Evolutionary conservation across 2,329 filamentous ascomycete species (phyloP).

Genomic region (Cercospora sp.): DNA sequence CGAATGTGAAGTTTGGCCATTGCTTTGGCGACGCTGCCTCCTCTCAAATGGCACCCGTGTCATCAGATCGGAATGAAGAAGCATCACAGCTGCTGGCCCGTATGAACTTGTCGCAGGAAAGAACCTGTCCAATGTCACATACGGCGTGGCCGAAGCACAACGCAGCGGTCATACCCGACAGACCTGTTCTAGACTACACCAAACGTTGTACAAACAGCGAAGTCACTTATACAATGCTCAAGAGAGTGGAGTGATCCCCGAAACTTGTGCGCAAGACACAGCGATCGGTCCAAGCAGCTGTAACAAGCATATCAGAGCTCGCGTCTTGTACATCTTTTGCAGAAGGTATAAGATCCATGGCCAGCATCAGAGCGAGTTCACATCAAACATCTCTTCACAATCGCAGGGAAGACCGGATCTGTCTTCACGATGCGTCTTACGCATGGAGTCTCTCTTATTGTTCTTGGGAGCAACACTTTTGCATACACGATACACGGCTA

Average conservation of each 20-base stretch:
- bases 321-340: neutral
- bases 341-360: neutral
- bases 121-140: neutral
- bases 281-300: neutral
- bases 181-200: neutral
- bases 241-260: neutral
- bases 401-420: neutral
- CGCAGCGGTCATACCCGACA: neutral
- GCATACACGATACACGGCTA: neutral
- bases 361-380: neutral
- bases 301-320: neutral
- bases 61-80: neutral
- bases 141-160: neutral
- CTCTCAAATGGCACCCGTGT: neutral
- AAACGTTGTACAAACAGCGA: neutral
- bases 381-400: neutral
- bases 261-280: neutral
- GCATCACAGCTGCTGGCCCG: neutral
- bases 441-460: neutral
- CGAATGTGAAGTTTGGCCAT: neutral
- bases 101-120: neutral
- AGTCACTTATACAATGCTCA: neutral
- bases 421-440: neutral
- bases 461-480: neutral
- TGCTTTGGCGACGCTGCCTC: neutral